Evolutionary conservation across 2,329 filamentous ascomycete genomes (phyloP), one percentile per base, ranked within the genome.

Genomic region (Colletotrichum falcatum): DNA sequence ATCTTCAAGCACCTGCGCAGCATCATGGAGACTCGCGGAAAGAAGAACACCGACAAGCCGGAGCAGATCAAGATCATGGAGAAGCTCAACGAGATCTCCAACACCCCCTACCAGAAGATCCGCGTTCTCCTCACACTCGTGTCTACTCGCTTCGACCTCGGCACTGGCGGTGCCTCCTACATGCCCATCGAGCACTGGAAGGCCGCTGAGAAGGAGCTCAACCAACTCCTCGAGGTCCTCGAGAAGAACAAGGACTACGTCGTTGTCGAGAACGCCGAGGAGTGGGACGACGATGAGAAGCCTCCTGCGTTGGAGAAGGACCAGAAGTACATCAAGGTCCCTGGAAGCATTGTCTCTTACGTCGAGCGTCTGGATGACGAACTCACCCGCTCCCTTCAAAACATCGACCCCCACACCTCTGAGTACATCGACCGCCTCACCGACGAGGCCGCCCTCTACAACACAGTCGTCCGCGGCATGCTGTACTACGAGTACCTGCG

Each of bases 251-350:
- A 87, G 72, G 90, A 96, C 74, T 92, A 95, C 79, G 87, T 98
- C 61, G 94, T 99, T 58, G 87, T 96, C 30, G 96, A 99, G 84
- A 91, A 89, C 75, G 96, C 94, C 28, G 96, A 99, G 80, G 96
- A 99, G 83, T 98, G 96, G 96, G 96, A 99, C 76, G 96, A 99
- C 78, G 97, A 99, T 75, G 97, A 99, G 77, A 98, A 98, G 86
- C 88, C 91, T 49, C 96, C 96, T 18, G 87, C 87, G 39, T 86
- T 95, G 75, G 89, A 88, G 67, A 82, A 87, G 28, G 93, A 90
- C 73, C 91, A 97, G 81, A 92, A 89, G 80, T 89, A 95, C 79
- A 93, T 97, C 87, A 95, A 92, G 85, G 89, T 99, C 68, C 94
- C 96, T 26, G 97, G 96, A 79, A 98, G 94, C 85, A 86, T 98